A percentile compares a stretch with the other conserved stretches of the same genome.
phyloP scores from a whole-genome alignment of 2,329 filamentous ascomycete species.

The Amesomyces nigricolor region DNA sequence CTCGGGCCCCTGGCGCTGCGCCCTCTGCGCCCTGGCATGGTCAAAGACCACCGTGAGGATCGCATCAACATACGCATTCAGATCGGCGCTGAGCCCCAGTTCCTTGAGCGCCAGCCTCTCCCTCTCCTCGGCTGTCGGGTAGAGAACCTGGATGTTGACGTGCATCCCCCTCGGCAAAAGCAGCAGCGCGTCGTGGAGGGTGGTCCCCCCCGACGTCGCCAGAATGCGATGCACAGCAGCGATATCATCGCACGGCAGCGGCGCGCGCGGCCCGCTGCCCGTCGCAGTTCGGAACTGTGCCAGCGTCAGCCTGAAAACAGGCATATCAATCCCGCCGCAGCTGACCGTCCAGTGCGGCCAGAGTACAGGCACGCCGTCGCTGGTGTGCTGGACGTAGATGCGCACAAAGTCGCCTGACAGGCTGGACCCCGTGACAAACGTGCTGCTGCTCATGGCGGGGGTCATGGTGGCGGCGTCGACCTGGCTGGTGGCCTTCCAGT shows the following conservation, averaged over 20 bases:
- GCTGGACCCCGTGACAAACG: slow-evolving; percentile 90
- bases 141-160: slow-evolving; percentile 86
- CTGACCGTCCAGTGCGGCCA: slow-evolving; percentile 80
- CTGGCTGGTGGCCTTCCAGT: slow-evolving; percentile 98
- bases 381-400: slow-evolving; percentile 85
- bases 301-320: slow-evolving; percentile 71
- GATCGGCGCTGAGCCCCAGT: slow-evolving; percentile 69
- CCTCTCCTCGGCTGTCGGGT: slow-evolving; percentile 68
- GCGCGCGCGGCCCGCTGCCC: slow-evolving; percentile 32
- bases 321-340: slow-evolving; percentile 71
- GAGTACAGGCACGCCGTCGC: slow-evolving; percentile 78
- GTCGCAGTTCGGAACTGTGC: slow-evolving; percentile 61
- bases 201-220: slow-evolving; percentile 64
- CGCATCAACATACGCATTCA: slow-evolving; percentile 80
- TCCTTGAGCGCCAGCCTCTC: slow-evolving; percentile 48
- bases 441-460: slow-evolving; percentile 56
- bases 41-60: slow-evolving; percentile 85
- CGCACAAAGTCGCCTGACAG: slow-evolving; percentile 92
- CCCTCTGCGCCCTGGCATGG: slow-evolving; percentile 66
- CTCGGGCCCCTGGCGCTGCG: slow-evolving; percentile 61
- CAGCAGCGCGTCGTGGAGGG: slow-evolving; percentile 68
- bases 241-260: slow-evolving; percentile 45
- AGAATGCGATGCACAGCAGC: slow-evolving; percentile 66
- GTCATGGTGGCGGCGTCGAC: slow-evolving; percentile 54
- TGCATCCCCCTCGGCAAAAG: slow-evolving; percentile 75